These are phyloP conservation scores for Leishmania tarentolae DNA, from an alignment of 208 protist species.

Conservation along the genomic window DNA sequence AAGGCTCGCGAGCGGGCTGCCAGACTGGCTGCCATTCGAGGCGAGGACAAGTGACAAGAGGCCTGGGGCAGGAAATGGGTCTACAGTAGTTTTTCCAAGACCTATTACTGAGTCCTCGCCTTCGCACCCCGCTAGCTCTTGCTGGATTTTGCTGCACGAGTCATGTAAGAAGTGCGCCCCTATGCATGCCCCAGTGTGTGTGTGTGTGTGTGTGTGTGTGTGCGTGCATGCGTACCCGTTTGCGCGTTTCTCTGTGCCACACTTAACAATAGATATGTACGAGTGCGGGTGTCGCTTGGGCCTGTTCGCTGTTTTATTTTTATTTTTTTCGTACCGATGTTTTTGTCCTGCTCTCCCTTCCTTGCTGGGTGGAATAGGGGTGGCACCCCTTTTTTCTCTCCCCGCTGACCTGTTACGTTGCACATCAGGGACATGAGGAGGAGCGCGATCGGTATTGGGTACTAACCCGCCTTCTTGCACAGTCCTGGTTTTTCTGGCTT, in stretches of 20 bases:
- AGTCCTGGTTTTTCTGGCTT: neutral
- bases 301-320: neutral
- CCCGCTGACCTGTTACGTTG: neutral
- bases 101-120: neutral
- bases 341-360: neutral
- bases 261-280: neutral
- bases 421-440: neutral
- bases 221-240: neutral
- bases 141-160: neutral
- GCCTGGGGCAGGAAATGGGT: neutral
- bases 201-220: slow-evolving; percentile 6
- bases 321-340: neutral
- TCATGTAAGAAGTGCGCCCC: neutral
- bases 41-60: slow-evolving; percentile 16
- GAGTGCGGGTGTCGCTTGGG: neutral
- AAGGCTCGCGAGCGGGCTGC: slow-evolving; percentile 68
- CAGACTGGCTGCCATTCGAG: slow-evolving; percentile 55
- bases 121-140: neutral
- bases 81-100: neutral
- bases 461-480: neutral
- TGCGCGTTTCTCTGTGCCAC: neutral
- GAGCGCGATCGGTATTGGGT: neutral
- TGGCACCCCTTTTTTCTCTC: neutral
- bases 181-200: neutral
- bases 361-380: neutral